Percentiles rank a stretch among this genome's conserved stretches.
Conservation (phyloP, 2,329 filamentous ascomycete species). For the Biscogniauxia marginata region DNA sequence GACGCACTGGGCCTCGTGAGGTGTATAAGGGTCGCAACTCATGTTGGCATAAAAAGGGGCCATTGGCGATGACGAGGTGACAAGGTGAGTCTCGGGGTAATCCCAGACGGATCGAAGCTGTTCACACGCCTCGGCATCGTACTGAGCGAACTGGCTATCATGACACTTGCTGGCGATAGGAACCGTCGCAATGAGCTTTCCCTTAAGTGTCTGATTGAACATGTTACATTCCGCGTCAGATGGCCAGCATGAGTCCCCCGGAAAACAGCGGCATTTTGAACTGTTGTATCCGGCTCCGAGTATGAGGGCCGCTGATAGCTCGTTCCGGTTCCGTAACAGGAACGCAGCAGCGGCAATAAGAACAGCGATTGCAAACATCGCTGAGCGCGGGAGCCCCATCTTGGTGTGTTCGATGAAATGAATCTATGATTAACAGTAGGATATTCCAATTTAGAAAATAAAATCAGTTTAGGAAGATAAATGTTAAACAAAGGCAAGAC, state of each 20-base stretch:
- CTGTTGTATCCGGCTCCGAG: no score
- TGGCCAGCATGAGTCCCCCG: slow-evolving; percentile 8
- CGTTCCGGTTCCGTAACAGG: no score
- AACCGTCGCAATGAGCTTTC: slow-evolving; percentile 4
- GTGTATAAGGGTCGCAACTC: slow-evolving; percentile 3
- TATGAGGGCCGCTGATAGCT: no score
- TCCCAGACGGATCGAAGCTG: not conserved
- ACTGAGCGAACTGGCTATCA: not conserved
- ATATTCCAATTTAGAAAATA: no score
- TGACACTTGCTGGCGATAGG: slow-evolving; percentile 5
- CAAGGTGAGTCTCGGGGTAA: not conserved
- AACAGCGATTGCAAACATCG: no score
- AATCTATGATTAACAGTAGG: no score
- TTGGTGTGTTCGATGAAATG: no score
- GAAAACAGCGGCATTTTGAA: slow-evolving; percentile 11
- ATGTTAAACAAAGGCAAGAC: no score
- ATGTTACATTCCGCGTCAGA: not conserved
- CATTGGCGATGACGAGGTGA: not conserved
- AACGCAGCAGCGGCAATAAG: no score
- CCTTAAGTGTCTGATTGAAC: slow-evolving; percentile 5
- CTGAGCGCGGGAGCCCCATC: no score
- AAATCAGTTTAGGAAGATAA: no score
- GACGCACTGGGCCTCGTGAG: not conserved
- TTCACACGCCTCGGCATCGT: not conserved
- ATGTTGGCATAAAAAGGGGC: not conserved